Conservation (phyloP, 768 basidiomycete species). For the Podaxis sp. region DNA sequence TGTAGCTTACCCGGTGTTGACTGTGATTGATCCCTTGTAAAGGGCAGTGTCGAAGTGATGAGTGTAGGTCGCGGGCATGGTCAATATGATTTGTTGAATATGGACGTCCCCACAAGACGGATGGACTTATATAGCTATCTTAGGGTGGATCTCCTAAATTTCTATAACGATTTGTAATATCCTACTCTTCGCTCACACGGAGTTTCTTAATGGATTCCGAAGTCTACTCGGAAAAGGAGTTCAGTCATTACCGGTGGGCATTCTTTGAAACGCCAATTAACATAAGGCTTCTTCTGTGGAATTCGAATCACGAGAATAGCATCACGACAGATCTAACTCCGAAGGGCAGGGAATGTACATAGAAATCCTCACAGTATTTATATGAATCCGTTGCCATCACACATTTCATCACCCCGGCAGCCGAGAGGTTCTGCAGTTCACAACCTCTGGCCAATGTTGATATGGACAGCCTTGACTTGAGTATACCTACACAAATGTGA, state of each 20-base stretch:
- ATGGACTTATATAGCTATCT: not conserved
- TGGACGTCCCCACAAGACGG: not conserved
- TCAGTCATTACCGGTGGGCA: not conserved
- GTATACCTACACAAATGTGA: slow-evolving; percentile 33
- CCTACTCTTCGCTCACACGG: not conserved
- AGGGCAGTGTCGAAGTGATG: slow-evolving; percentile 18
- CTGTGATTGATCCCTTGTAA: slow-evolving; percentile 18
- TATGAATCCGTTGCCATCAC: not conserved
- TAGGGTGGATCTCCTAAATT: not conserved
- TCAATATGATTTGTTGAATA: not conserved
- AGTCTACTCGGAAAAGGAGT: not conserved
- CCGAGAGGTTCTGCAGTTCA: not conserved
- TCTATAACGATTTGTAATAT: not conserved
- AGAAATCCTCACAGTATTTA: not conserved
- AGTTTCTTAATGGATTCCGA: not conserved
- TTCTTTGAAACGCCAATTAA: not conserved
- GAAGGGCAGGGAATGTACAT: not conserved
- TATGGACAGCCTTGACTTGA: slow-evolving; percentile 54
- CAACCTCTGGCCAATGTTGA: slow-evolving; percentile 37
- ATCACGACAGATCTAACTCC: not conserved
- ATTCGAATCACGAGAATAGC: not conserved
- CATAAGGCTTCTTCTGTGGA: not conserved
- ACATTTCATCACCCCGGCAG: not conserved
- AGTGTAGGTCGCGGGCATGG: slow-evolving; percentile 18
- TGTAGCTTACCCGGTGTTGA: slow-evolving; percentile 19